A percentile compares a stretch with the other conserved stretches of the same genome.
Evolutionary conservation across 768 basidiomycete genomes (phyloP).

Genomic region (Auricularia heimuer): DNA sequence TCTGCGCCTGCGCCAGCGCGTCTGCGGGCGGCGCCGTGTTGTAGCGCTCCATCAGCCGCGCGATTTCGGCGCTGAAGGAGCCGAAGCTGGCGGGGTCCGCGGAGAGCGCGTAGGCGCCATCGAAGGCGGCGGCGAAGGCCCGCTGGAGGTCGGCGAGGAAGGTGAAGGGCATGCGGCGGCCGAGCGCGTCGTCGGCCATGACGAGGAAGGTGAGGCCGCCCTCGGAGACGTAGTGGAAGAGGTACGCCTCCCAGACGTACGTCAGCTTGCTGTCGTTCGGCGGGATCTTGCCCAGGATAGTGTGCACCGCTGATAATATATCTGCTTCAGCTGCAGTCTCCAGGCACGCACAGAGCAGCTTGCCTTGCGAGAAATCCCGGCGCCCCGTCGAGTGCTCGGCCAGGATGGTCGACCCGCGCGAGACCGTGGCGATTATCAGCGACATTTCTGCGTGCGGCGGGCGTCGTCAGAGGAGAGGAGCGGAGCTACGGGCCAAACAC

Average conservation of each 20-base stretch:
- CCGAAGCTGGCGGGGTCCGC: conserved; percentile 41
- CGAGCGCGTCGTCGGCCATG: conserved; percentile 90
- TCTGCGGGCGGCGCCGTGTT: conserved; percentile 83
- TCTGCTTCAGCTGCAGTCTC: not conserved
- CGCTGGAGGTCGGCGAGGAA: conserved; percentile 83
- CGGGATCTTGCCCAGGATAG: conserved; percentile 90
- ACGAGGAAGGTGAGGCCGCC: conserved; percentile 81
- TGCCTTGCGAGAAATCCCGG: conserved; percentile 85
- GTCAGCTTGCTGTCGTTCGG: conserved; percentile 77
- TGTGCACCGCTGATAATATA: conserved; percentile 53
- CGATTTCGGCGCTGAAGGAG: conserved; percentile 55
- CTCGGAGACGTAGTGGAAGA: conserved; percentile 91
- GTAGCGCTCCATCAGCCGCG: conserved; percentile 75
- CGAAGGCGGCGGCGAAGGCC: conserved; percentile 10
- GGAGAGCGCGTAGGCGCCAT: conserved; percentile 14
- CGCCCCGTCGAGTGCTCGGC: conserved; percentile 77
- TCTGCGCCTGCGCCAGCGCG: conserved; percentile 82
- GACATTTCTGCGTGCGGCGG: conserved; percentile 22
- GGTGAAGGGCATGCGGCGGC: conserved; percentile 92
- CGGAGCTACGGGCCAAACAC: no score
- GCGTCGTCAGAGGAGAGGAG: not conserved
- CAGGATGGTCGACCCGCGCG: conserved; percentile 63
- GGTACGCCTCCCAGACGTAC: conserved; percentile 87
- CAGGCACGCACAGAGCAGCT: conserved; percentile 9
- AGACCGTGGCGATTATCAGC: conserved; percentile 69